Evolutionary conservation across 305 asterid species (phyloP), one percentile per base, ranked within the genome.

Genomic region (Rubia peregrina): DNA sequence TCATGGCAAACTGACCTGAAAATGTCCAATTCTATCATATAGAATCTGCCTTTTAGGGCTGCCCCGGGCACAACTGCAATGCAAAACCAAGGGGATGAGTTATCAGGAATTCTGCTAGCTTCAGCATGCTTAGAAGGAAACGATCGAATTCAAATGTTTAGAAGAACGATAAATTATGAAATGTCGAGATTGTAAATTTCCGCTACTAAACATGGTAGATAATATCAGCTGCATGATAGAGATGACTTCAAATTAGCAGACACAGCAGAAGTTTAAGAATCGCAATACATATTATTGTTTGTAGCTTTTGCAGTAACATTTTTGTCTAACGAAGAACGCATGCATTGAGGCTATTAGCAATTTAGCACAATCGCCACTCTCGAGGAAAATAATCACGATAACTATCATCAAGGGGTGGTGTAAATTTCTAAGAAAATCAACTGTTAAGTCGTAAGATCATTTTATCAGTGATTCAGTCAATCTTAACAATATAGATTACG

Each of bases 1-100:
- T 51, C 72, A 65, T 40, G 22, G 2, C 6, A n/a, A 49, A 2
- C 21, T 59, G 71, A 82, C 99, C 96, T 94, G 97, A 78, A 88
- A 91, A 71, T 91, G 99, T 26, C 96, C 97, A 55, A 78, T 87
- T 85, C 75, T 86, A 79, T 94, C 79, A 65, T 76, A 89, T 7
- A 94, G 65, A 60, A 62, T 59, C 51, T 86, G 96, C 7, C 98
- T 77, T 77, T 87, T 94, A 9, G 97, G 91, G 85, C 97, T 94
- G 66, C 98, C 98, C 26, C 97, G 95, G 17, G 96, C 96, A 64
- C 98, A 94, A 69, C 97, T 89, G 90, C 84, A 79, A 59, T 26
- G 57, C 21, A 66, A 30, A 44, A 55, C 38, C 22, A 61, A 36
- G n/a, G 57, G 16, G 7, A 62, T 75, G n/a, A 69, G 9, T 16